Evolutionary conservation across 805 yeast species (phyloP), one percentile per base, ranked within the genome.

Genomic region (Lipomyces spencermartinsiae): DNA sequence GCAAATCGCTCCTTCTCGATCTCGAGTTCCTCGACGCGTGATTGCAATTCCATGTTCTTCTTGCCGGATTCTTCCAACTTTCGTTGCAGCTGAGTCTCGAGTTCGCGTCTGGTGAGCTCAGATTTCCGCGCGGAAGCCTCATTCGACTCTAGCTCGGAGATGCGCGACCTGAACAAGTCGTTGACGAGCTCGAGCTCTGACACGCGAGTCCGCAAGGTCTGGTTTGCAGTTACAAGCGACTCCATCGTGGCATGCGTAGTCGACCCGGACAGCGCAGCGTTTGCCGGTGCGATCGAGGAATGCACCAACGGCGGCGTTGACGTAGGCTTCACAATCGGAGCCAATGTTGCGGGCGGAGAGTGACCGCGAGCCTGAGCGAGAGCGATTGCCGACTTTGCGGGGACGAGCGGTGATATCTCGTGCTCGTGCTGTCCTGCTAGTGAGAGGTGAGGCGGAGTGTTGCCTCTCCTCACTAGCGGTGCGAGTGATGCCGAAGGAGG

Each of bases 111-210:
- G 19, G 73, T 70, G 29, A 72, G 71, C 66, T 78, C 80, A 8
- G 76, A 69, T 46, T 73, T 70, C 6, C 82, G 74, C 10, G 81
- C 77, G 34, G 76, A 73, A 8, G 75, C 64, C 66, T 81, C 83
- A 1, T 78, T 70, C 14, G 76, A 73, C 79, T 94, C 97, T 71
- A 94, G 82, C 76, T 94, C 97, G 77, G 85, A 82, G 57, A 94
- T 91, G 73, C 97, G 86, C 6, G 94, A 86, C 73, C 91, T 86
- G 81, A 92, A 91, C 67, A 94, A 80, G 76, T 93, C 98, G 74
- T 93, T 93, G 54, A 94, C 97, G 56, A 93, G 82, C 77, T 94
- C 98, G 69, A 94, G 83, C 77, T 94, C 98, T 12, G 90, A 86
- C 29, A 93, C 91, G 67, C 96, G 83, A 0, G 97, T 91, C 71